Percentiles rank a stretch among this genome's conserved stretches.
phyloP scores from a whole-genome alignment of 192 early-diverging fungal species.

The Coemansia sp. region DNA sequence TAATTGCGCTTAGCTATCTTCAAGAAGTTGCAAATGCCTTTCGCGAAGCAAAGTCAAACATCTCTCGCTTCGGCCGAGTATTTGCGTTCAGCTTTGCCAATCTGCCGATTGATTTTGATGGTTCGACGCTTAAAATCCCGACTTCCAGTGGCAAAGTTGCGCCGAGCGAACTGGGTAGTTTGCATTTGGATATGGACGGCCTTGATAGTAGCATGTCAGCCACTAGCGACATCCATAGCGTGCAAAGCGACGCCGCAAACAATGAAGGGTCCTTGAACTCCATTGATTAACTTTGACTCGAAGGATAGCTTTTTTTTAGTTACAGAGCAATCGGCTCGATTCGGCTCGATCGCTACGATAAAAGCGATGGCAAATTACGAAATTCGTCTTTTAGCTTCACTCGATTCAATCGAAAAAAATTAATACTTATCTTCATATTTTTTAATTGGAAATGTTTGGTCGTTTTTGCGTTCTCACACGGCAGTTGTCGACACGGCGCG shows the following conservation, averaged over 20 bases:
- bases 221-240: background rate
- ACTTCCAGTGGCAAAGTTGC: background rate
- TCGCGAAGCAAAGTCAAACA: conserved; percentile 1
- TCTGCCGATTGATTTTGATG: conserved; percentile 13
- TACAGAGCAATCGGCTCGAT: background rate
- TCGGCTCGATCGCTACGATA: background rate
- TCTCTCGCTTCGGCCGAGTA: conserved; percentile 2
- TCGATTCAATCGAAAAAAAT: background rate
- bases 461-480: conserved; percentile 28
- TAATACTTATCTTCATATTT: background rate
- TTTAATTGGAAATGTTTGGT: conserved; percentile 31
- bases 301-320: background rate
- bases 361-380: background rate
- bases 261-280: background rate
- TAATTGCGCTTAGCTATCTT: conserved; percentile 23
- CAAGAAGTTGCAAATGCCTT: conserved; percentile 12
- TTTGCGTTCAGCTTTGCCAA: conserved; percentile 26
- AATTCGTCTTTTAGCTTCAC: background rate
- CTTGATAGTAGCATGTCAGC: background rate
- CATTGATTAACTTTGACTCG: background rate
- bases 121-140: background rate
- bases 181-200: conserved; percentile 1
- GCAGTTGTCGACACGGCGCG: conserved; percentile 47
- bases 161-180: background rate
- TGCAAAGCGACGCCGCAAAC: background rate